Evolutionary conservation across 2,329 filamentous ascomycete genomes (phyloP).

Genomic region (Xylariales sp.): DNA sequence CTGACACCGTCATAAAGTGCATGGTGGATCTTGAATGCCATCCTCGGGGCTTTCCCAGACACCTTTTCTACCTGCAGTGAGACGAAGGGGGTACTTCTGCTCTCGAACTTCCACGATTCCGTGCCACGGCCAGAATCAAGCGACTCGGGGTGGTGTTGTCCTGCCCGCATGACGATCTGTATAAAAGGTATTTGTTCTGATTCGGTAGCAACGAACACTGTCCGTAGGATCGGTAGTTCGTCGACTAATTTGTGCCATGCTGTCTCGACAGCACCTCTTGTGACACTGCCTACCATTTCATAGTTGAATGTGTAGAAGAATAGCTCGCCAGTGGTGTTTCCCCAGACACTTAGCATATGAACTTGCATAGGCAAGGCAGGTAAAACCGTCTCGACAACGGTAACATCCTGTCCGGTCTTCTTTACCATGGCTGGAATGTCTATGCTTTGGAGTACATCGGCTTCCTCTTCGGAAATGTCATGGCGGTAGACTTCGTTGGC

Average conservation of each 20-base stretch:
- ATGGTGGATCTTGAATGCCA: slow-evolving; percentile 70
- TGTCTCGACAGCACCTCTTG: slow-evolving; percentile 35
- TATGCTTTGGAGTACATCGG: slow-evolving; percentile 26
- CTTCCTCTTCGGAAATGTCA: background rate
- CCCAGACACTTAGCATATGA: slow-evolving; percentile 77
- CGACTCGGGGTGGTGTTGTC: slow-evolving; percentile 6
- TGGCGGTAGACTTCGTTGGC: background rate
- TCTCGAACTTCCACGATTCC: slow-evolving; percentile 18
- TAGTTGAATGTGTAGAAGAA: slow-evolving; percentile 76
- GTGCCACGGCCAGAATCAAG: slow-evolving; percentile 11
- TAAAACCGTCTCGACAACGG: slow-evolving; percentile 51
- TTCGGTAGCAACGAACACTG: slow-evolving; percentile 54
- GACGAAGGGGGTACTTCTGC: slow-evolving; percentile 18
- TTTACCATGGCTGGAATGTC: slow-evolving; percentile 33
- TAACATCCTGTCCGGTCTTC: slow-evolving; percentile 31
- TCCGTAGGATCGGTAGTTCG: slow-evolving; percentile 63
- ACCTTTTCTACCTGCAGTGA: slow-evolving; percentile 14
- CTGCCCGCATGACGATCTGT: slow-evolving; percentile 52
- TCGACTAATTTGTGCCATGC: slow-evolving; percentile 60
- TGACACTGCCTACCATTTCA: slow-evolving; percentile 35
- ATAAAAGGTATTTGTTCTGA: slow-evolving; percentile 47
- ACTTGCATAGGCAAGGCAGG: slow-evolving; percentile 74
- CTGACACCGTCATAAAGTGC: slow-evolving; percentile 85
- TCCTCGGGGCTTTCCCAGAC: slow-evolving; percentile 15
- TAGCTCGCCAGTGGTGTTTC: slow-evolving; percentile 57